Evolutionary conservation across 768 basidiomycete genomes (phyloP), one percentile per base, ranked within the genome.

Genomic region (Pisolithus marmoratus): DNA sequence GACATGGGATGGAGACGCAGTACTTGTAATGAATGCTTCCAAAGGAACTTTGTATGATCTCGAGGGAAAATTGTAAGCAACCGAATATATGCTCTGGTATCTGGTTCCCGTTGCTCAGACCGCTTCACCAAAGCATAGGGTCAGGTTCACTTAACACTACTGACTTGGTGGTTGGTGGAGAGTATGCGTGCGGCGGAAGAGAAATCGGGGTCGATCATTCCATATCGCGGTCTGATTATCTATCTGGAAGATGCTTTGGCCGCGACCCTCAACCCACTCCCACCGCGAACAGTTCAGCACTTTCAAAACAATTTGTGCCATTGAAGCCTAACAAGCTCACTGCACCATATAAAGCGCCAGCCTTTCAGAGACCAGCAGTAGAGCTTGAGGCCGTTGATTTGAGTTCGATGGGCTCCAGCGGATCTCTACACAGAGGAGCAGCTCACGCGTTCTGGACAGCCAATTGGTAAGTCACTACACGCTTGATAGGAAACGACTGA

Each of bases 1-100:
- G 65, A 91, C 87, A 0, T 94, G 92, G 92, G 90, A 94, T 48
- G 90, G 87, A 36, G 89, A 85, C 60, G 84, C 76, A 36, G 74
- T 86, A n/a, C 73, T 89, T 5, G 79, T 80, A 9, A 71, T 81
- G 17, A 74, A 60, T 52, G 69, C 65, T 42, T 64, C 58, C 8
- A 78, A 71, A 59, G 78, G 76, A 45, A 76, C 70, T 4, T 66
- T 89, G 24, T 81, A 80, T 53, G 82, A 85, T 58, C 63, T 72
- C 8, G 84, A 89, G 48, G 85, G 85, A 22, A 81, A 79, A 72
- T 63, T 74, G 88, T 88, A 66, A 54, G 81, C 57, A 45, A 49
- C n/a, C 29, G 22, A 34, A 22, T 27, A 50, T 56, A 31, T 40
- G 40, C 49, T 12, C 14, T 51, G 36, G 2, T 22, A 19, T 38